Evolutionary conservation across 345 rosid species (phyloP).

Genomic region (Ailanthus altissimus): DNA sequence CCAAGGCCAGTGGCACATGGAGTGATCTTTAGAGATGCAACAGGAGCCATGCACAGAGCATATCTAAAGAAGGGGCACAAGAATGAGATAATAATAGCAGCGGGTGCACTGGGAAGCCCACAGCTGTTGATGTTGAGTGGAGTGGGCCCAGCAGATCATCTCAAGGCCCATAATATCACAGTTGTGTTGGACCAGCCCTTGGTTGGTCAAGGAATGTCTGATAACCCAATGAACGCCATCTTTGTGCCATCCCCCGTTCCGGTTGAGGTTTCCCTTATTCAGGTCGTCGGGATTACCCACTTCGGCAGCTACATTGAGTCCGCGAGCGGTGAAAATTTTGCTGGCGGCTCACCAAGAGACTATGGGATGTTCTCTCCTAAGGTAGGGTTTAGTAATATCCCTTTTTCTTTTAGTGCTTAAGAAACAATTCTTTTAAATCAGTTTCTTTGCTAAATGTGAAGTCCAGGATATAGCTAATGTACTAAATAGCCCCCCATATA

Average conservation of each 20-base stretch:
- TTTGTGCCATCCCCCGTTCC: conserved; percentile 63
- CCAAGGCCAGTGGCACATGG: conserved; percentile 54
- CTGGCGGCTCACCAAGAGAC: conserved; percentile 36
- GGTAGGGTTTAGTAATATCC: too few relatives aligned
- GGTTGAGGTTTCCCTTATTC: conserved; percentile 73
- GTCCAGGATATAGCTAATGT: not conserved
- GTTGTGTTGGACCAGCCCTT: conserved; percentile 56
- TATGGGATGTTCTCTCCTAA: conserved; percentile 61
- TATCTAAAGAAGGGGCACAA: conserved; percentile 40
- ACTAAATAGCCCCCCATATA: not conserved
- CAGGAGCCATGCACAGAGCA: conserved; percentile 45
- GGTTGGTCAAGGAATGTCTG: conserved; percentile 76
- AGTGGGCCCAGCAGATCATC: conserved; percentile 57
- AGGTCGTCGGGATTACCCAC: conserved; percentile 67
- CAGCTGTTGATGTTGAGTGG: conserved; percentile 74
- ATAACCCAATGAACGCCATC: conserved; percentile 76
- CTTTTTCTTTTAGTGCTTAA: too few relatives aligned
- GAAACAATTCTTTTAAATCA: not conserved
- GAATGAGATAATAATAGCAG: conserved; percentile 56
- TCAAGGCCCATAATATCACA: conserved; percentile 43
- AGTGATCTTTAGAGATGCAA: conserved; percentile 48
- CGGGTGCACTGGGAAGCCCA: conserved; percentile 80
- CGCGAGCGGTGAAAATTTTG: conserved; percentile 55
- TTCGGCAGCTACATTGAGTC: conserved; percentile 66
- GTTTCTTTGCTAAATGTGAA: not conserved